Percentiles rank a stretch among this genome's conserved stretches.
Conservation (phyloP, 1,284 basidiomycete species). For the Cutaneotrichosporon spelunceum region DNA sequence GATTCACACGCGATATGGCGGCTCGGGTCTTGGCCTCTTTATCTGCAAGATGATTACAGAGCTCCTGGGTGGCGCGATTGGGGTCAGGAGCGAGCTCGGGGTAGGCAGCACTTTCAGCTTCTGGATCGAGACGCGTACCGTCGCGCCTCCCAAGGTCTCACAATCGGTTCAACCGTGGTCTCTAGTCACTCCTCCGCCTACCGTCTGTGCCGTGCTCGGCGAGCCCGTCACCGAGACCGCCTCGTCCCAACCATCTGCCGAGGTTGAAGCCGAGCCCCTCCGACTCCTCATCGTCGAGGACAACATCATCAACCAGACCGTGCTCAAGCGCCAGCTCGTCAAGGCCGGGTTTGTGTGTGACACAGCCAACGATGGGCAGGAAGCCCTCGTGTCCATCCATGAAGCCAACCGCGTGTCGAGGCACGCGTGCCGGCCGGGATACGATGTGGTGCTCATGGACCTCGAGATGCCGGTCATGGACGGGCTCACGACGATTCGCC, state of each 20-base stretch:
- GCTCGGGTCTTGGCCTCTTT: conserved; percentile 50
- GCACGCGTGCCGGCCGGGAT: background rate
- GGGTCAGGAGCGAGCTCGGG: conserved; percentile 40
- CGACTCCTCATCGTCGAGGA: conserved; percentile 50
- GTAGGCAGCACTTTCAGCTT: conserved; percentile 49
- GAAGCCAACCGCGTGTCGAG: conserved; percentile 3
- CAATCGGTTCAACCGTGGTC: background rate
- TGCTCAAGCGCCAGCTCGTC: conserved; percentile 50
- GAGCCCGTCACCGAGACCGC: background rate
- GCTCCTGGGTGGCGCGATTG: conserved; percentile 45
- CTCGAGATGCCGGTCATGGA: conserved; percentile 48
- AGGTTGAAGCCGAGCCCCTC: conserved; percentile 8
- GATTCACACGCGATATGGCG: conserved; percentile 50
- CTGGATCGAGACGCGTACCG: conserved; percentile 43
- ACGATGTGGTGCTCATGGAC: conserved; percentile 34
- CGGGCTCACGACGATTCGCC: conserved; percentile 42
- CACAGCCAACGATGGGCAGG: conserved; percentile 49
- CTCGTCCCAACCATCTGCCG: no score
- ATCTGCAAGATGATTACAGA: conserved; percentile 48
- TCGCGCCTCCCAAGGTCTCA: background rate
- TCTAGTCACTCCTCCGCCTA: background rate
- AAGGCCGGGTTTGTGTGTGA: conserved; percentile 46
- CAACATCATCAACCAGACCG: conserved; percentile 53
- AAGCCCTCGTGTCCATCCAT: conserved; percentile 39
- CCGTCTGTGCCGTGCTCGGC: background rate